A percentile compares a stretch with the other conserved stretches of the same genome.
phyloP scores from a whole-genome alignment of 768 basidiomycete species.

The Kwoniella heveanensis region DNA sequence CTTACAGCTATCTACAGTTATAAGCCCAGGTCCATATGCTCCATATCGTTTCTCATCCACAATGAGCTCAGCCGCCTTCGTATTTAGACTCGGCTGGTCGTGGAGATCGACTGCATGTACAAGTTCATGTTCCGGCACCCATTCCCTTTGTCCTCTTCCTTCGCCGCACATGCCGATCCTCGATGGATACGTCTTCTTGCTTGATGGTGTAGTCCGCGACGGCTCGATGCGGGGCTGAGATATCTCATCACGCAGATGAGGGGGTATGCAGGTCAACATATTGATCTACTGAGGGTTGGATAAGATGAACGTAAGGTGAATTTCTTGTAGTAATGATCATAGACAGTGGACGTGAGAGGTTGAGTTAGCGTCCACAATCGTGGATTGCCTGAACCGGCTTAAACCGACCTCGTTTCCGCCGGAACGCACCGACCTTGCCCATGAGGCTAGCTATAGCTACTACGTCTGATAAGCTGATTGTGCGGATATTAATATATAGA shows the following conservation, averaged over 20 bases:
- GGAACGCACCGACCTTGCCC: background rate
- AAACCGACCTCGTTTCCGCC: background rate
- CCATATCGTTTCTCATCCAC: background rate
- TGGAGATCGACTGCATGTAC: too few relatives aligned
- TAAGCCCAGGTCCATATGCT: background rate
- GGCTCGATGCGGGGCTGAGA: background rate
- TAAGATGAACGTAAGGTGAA: too few relatives aligned
- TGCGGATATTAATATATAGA: too few relatives aligned
- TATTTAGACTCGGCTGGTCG: too few relatives aligned
- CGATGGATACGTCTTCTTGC: background rate
- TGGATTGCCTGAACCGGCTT: background rate
- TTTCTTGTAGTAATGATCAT: too few relatives aligned
- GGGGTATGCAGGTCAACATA: conserved; percentile 23
- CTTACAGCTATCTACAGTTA: background rate
- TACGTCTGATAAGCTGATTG: too few relatives aligned
- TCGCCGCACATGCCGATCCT: background rate
- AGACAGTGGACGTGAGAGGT: too few relatives aligned
- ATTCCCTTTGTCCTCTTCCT: background rate
- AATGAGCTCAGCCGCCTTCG: too few relatives aligned
- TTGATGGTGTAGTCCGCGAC: background rate
- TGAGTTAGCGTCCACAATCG: too few relatives aligned
- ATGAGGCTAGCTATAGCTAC: too few relatives aligned
- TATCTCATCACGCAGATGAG: conserved; percentile 18
- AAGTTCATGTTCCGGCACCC: too few relatives aligned
- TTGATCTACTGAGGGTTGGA: too few relatives aligned